Evolutionary conservation across 1,284 basidiomycete genomes (phyloP).

Genomic region (Athelia sp.): DNA sequence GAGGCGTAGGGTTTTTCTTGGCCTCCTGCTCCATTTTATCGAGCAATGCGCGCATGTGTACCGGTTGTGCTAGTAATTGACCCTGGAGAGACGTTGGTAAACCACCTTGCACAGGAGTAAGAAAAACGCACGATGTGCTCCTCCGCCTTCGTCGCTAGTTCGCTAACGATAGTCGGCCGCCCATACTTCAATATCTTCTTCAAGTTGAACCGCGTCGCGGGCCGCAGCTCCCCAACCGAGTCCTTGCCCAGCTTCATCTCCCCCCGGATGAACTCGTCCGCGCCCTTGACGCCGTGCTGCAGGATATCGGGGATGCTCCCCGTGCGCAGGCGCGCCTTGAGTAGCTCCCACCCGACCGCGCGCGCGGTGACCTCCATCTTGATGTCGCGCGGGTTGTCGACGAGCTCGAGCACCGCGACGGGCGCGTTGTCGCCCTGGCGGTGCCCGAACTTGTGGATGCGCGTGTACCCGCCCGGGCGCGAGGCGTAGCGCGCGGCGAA

Average conservation of each 20-base stretch:
- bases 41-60: constrained; percentile 33
- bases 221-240: constrained; percentile 42
- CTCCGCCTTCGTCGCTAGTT: constrained; percentile 40
- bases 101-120: not conserved
- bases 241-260: constrained; percentile 39
- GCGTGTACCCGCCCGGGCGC: constrained; percentile 93
- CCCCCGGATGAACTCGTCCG: constrained; percentile 39
- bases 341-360: constrained; percentile 75
- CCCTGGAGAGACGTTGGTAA: constrained; percentile 30
- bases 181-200: constrained; percentile 64
- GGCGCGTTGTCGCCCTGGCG: constrained; percentile 93
- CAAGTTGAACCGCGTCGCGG: constrained; percentile 64
- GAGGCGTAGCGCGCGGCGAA: constrained; percentile 80
- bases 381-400: constrained; percentile 90
- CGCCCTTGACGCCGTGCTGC: constrained; percentile 42
- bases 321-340: constrained; percentile 47
- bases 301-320: constrained; percentile 41
- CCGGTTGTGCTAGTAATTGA: constrained; percentile 46
- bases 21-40: constrained; percentile 29
- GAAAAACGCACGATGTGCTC: constrained; percentile 41
- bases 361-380: constrained; percentile 83
- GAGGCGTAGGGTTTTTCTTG: not conserved
- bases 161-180: constrained; percentile 31
- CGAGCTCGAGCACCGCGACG: constrained; percentile 87
- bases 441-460: constrained; percentile 87